Evolutionary conservation across 116 monocot species (phyloP).

Genomic region (Cymodocea nodosa): DNA sequence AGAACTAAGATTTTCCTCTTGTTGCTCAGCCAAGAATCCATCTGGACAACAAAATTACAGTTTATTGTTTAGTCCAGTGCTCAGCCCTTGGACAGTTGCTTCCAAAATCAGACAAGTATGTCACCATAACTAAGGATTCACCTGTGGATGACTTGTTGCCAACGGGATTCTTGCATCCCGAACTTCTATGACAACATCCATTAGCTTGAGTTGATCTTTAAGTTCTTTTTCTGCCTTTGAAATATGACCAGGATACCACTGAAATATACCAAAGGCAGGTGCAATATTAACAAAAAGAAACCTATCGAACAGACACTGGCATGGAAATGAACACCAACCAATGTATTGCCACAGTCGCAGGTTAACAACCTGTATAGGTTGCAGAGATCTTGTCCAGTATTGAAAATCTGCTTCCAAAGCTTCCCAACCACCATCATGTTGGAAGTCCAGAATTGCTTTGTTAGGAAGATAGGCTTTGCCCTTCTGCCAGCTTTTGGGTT

Average conservation of each 20-base stretch:
- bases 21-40: conserved; percentile 96
- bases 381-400: conserved; percentile 71
- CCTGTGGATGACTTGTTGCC: conserved; percentile 87
- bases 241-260: conserved; percentile 99
- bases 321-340: no score
- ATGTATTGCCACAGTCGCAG: no score
- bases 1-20: conserved; percentile 80
- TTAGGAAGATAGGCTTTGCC: conserved; percentile 17
- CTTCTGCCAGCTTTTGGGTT: conserved; percentile 24
- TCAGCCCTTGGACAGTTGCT: background rate
- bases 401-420: conserved; percentile 65
- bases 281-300: background rate
- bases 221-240: conserved; percentile 93
- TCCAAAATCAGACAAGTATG: background rate
- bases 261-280: conserved; percentile 2
- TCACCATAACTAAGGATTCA: conserved; percentile 9
- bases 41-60: conserved; percentile 27
- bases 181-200: conserved; percentile 99
- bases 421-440: conserved; percentile 44
- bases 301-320: no score
- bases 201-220: conserved; percentile 81
- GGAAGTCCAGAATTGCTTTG: conserved; percentile 10
- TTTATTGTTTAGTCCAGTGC: background rate
- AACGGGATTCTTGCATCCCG: conserved; percentile 91
- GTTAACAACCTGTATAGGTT: conserved; percentile 73